Evolutionary conservation across 768 basidiomycete species (phyloP).

Genomic region (Trametes elegans): DNA sequence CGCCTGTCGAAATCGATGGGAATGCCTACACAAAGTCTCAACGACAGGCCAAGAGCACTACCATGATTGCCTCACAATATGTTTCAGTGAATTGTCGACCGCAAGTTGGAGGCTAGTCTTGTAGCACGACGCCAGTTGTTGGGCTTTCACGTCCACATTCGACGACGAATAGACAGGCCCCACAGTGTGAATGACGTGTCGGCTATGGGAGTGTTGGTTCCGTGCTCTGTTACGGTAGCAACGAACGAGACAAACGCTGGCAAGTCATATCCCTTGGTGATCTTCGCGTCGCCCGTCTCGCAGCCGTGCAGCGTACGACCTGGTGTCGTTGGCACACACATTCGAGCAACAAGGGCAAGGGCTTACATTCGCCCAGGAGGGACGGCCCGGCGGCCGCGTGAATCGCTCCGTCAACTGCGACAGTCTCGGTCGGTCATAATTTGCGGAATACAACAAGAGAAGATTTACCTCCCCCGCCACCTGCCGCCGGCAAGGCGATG

Average conservation of each 20-base stretch:
- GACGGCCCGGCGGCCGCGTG: slow-evolving; percentile 70
- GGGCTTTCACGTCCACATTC: slow-evolving; percentile 43
- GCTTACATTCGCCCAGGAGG: slow-evolving; percentile 68
- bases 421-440: background rate
- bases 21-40: slow-evolving; percentile 57
- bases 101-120: slow-evolving; percentile 60
- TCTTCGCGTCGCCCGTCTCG: slow-evolving; percentile 71
- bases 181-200: slow-evolving; percentile 77
- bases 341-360: background rate
- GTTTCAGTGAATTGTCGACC: slow-evolving; percentile 53
- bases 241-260: slow-evolving; percentile 58
- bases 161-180: slow-evolving; percentile 62
- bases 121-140: slow-evolving; percentile 69
- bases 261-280: slow-evolving; percentile 73
- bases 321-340: slow-evolving; percentile 26
- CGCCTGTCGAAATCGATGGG: slow-evolving; percentile 74
- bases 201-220: slow-evolving; percentile 36
- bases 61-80: slow-evolving; percentile 47
- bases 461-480: slow-evolving; percentile 71
- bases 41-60: too few relatives aligned
- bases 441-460: background rate
- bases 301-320: slow-evolving; percentile 67
- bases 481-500: slow-evolving; percentile 33
- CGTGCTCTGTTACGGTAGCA: background rate
- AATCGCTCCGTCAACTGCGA: slow-evolving; percentile 77